Conservation (phyloP, 768 basidiomycete genomes). For the Suillus decipiens region DNA sequence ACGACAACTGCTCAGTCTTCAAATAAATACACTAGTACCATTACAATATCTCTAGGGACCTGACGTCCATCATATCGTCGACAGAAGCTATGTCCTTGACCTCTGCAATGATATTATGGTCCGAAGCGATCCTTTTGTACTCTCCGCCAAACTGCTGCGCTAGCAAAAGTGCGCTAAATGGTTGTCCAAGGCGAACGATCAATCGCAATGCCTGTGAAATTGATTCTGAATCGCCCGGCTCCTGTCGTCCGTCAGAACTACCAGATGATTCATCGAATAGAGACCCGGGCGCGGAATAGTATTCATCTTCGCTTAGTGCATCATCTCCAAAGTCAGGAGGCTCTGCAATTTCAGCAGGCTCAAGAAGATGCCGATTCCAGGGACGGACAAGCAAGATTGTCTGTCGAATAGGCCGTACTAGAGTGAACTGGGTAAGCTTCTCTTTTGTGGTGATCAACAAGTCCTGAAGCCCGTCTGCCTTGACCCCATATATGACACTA, state of each 20-base stretch:
- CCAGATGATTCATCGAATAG: background rate
- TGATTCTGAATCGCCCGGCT: background rate
- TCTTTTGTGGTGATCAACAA: background rate
- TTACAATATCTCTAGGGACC: background rate
- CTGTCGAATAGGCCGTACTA: background rate
- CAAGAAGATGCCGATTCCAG: background rate
- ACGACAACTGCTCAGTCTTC: background rate
- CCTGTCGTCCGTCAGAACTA: background rate
- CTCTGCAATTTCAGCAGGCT: background rate
- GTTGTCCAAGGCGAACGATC: background rate
- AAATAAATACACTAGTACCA: background rate
- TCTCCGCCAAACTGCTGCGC: background rate
- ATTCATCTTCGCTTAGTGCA: background rate
- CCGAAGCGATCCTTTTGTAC: background rate
- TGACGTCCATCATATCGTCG: background rate
- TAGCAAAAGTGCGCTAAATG: background rate
- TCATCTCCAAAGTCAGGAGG: background rate
- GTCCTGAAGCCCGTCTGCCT: background rate
- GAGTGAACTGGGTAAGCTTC: background rate
- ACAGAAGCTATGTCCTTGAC: background rate
- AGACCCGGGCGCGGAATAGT: background rate
- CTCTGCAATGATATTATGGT: background rate
- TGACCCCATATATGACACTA: background rate
- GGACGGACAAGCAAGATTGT: background rate
- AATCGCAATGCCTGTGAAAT: background rate